These are phyloP conservation scores for Hyphopichia pseudoburtonii DNA, from an alignment of 1,139 yeast species.

Conservation along the genomic window DNA sequence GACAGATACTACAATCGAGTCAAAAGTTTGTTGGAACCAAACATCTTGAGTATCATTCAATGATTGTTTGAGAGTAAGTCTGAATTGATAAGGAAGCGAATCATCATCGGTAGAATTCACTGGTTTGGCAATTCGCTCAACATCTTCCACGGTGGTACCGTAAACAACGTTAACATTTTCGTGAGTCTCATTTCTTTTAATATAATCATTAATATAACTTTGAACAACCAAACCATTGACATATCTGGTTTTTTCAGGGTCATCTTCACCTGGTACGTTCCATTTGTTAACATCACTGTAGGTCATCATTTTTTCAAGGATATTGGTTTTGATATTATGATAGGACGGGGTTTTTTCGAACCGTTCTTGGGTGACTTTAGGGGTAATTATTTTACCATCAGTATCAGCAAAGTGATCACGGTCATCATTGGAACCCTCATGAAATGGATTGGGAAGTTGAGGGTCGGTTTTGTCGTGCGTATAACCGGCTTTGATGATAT, in stretches of 20 bases:
- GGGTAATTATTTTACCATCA: conserved; percentile 8
- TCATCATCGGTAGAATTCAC: conserved; percentile 7
- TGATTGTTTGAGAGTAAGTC: conserved; percentile 29
- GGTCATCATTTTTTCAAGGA: conserved; percentile 46
- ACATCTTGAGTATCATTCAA: conserved; percentile 19
- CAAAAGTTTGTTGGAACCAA: conserved; percentile 26
- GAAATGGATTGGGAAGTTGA: conserved; percentile 31
- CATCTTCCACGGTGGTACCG: conserved; percentile 39
- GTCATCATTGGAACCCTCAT: conserved; percentile 1
- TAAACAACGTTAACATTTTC: conserved; percentile 22
- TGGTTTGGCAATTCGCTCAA: conserved; percentile 21
- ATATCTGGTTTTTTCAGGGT: conserved; percentile 23
- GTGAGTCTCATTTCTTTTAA: conserved; percentile 21
- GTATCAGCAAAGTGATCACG: neutral
- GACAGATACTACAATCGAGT: conserved; percentile 27
- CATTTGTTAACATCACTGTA: conserved; percentile 38
- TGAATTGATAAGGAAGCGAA: conserved; percentile 23
- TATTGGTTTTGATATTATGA: conserved; percentile 36
- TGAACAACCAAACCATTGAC: conserved; percentile 28
- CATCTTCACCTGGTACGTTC: conserved; percentile 23
- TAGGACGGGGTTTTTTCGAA: conserved; percentile 42
- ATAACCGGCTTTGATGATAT: conserved; percentile 24
- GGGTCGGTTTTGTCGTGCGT: conserved; percentile 24
- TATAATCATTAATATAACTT: conserved; percentile 34
- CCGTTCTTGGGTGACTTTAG: conserved; percentile 16